phyloP scores from a whole-genome alignment of 176 grass and related monocot species.

The Alloteropsis semialata region DNA sequence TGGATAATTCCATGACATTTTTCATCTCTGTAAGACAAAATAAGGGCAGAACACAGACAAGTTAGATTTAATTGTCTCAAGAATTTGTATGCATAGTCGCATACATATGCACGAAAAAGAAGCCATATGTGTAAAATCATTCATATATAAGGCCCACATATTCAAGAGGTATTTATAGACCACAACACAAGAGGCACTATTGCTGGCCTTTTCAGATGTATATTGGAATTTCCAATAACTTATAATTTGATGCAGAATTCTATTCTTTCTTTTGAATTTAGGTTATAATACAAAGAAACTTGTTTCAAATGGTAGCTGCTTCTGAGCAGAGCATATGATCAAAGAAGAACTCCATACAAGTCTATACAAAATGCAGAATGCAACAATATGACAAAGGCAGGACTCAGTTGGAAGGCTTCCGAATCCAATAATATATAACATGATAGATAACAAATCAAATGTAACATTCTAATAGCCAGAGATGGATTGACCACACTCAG shows the following conservation, averaged over 20 bases:
- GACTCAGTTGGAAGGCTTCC: neutral
- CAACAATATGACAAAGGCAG: neutral
- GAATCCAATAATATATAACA: neutral
- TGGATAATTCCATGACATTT: constrained; percentile 52
- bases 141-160: neutral
- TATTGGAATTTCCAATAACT: neutral
- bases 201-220: neutral
- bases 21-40: constrained; percentile 53
- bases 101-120: neutral
- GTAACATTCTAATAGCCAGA: neutral
- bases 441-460: neutral
- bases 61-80: neutral
- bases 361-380: neutral
- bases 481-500: neutral
- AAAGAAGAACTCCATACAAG: neutral
- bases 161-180: constrained; percentile 3
- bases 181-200: neutral
- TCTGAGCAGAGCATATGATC: neutral
- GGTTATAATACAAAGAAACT: neutral
- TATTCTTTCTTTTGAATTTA: neutral
- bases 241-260: neutral
- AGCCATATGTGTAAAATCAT: neutral
- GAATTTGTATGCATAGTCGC: neutral
- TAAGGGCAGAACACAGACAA: neutral
- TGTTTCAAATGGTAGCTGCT: neutral